These are phyloP conservation scores for Cercospora sp. DNA, from an alignment of 2,329 filamentous ascomycete genomes.

Conservation along the genomic window DNA sequence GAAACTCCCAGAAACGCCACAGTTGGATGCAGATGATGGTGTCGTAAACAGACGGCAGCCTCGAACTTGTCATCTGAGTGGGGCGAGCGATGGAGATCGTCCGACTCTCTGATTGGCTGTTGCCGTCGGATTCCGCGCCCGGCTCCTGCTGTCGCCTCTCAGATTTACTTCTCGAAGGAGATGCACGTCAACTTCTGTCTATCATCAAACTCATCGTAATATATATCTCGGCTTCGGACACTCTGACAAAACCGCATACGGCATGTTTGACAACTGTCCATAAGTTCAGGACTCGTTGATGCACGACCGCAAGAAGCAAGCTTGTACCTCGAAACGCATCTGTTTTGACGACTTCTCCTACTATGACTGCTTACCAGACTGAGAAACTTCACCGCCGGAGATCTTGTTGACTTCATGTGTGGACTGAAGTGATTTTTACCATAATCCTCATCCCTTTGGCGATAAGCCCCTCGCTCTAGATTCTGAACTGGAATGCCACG, in stretches of 20 bases:
- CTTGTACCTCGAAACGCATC: neutral
- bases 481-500: constrained; percentile 9
- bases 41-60: constrained; percentile 13
- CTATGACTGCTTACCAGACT: neutral
- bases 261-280: neutral
- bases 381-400: neutral
- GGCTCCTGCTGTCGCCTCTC: neutral
- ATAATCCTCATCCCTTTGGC: constrained; percentile 3
- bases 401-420: neutral
- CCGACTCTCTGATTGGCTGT: neutral
- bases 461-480: constrained; percentile 10
- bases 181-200: neutral
- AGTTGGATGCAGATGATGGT: constrained; percentile 12
- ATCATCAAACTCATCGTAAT: neutral
- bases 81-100: neutral
- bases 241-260: neutral
- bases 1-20: constrained; percentile 15
- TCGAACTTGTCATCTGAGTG: constrained; percentile 6
- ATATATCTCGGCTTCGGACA: no score
- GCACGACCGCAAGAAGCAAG: neutral
- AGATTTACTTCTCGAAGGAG: neutral
- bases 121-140: neutral
- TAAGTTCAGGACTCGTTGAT: neutral
- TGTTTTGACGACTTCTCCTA: neutral
- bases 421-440: neutral